These are phyloP conservation scores for Colletotrichum tropicicola DNA, from an alignment of 2,329 filamentous ascomycete genomes.

Conservation along the genomic window DNA sequence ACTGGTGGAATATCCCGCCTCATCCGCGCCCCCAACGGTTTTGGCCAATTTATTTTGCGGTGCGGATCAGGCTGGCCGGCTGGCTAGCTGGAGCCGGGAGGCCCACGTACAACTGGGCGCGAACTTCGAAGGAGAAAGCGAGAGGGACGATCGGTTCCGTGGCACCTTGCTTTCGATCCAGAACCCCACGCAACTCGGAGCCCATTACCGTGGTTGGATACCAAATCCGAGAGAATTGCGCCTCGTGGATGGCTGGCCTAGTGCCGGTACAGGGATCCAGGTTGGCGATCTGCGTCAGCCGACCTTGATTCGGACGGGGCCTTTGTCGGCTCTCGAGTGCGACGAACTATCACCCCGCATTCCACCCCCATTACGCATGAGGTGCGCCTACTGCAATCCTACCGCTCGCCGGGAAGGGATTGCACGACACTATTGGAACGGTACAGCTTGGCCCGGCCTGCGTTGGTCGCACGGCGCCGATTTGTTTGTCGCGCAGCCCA, in stretches of 20 bases:
- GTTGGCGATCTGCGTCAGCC: slow-evolving; percentile 21
- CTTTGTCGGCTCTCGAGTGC: neutral
- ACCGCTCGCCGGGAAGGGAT: neutral
- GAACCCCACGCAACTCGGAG: slow-evolving; percentile 11
- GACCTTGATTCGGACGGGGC: slow-evolving; percentile 14
- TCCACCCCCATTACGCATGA: neutral
- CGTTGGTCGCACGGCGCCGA: neutral
- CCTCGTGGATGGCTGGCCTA: slow-evolving; percentile 12
- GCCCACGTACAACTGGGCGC: neutral
- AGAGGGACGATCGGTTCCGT: neutral
- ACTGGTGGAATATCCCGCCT: slow-evolving; percentile 21
- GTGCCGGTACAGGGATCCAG: slow-evolving; percentile 25
- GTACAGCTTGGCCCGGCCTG: slow-evolving; percentile 9
- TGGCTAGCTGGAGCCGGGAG: no score
- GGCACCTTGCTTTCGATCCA: slow-evolving; percentile 14
- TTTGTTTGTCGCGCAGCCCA: neutral
- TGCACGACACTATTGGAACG: neutral
- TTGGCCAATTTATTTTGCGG: neutral
- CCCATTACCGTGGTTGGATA: slow-evolving; percentile 23
- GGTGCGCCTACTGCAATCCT: neutral
- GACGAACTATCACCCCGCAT: slow-evolving; percentile 12
- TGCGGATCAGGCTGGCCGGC: neutral
- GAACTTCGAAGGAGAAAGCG: neutral
- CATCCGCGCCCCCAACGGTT: slow-evolving; percentile 7
- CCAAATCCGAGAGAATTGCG: slow-evolving; percentile 11